A percentile compares a stretch with the other conserved stretches of the same genome.
These are phyloP conservation scores for Coprinopsis cinerea DNA, from an alignment of 768 basidiomycete species.

Conservation along the genomic window DNA sequence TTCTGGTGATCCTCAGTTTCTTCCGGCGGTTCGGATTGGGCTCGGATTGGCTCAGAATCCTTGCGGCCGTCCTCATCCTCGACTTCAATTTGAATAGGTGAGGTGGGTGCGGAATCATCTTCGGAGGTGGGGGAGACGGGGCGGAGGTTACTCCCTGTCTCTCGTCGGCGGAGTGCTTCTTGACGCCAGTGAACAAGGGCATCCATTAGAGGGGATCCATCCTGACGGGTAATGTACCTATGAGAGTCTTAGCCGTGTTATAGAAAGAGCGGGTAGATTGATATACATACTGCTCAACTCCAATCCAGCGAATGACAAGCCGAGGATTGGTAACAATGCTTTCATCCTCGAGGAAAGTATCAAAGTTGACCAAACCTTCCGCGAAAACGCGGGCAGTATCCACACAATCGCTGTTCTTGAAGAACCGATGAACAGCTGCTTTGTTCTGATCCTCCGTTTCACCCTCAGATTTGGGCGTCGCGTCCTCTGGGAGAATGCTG, in stretches of 20 bases:
- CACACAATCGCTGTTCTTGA: constrained; percentile 36
- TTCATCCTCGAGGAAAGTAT: constrained; percentile 60
- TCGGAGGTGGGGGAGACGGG: constrained; percentile 5
- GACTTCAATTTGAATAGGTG: constrained; percentile 29
- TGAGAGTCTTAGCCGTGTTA: not conserved
- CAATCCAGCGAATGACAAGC: constrained; percentile 72
- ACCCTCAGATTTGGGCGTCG: constrained; percentile 15
- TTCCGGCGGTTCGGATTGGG: constrained; percentile 37
- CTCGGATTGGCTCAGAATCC: constrained; percentile 14
- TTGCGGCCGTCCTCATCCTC: not conserved
- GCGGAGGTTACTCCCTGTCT: constrained; percentile 5
- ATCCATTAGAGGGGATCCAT: constrained; percentile 69
- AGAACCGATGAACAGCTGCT: constrained; percentile 16
- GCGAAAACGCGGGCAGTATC: constrained; percentile 55
- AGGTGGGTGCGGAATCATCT: constrained; percentile 17
- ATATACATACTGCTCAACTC: constrained; percentile 46
- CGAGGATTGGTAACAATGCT: constrained; percentile 52
- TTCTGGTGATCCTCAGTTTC: constrained; percentile 9
- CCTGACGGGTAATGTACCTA: constrained; percentile 74
- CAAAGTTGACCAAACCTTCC: constrained; percentile 56
- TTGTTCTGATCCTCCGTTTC: constrained; percentile 21
- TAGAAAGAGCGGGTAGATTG: not conserved
- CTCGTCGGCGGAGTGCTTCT: constrained; percentile 27
- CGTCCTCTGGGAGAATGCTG: constrained; percentile 45
- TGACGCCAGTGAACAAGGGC: constrained; percentile 69